Evolutionary conservation across 345 rosid genomes (phyloP).

Genomic region (Raphanus sativus): DNA sequence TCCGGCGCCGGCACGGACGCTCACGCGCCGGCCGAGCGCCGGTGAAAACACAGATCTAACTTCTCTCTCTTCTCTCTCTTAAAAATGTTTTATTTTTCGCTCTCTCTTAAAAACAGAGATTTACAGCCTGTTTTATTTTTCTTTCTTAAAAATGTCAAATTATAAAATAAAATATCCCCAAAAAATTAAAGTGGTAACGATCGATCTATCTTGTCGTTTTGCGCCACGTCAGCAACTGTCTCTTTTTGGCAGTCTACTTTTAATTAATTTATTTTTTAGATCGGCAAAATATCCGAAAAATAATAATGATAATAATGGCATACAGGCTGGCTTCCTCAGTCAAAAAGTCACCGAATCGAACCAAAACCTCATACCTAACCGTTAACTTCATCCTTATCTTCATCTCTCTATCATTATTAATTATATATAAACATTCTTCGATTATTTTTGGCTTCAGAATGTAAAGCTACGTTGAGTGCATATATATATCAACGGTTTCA

Average conservation of each 20-base stretch:
- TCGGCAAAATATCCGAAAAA: slow-evolving; percentile 13
- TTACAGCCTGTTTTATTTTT: slow-evolving; percentile 52
- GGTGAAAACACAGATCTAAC: too few relatives aligned
- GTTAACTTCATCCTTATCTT: slow-evolving; percentile 60
- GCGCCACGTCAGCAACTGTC: slow-evolving; percentile 60
- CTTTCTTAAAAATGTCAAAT: neutral
- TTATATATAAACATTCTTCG: slow-evolving; percentile 22
- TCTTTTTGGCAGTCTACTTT: slow-evolving; percentile 23
- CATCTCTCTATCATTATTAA: neutral
- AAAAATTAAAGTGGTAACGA: slow-evolving; percentile 44
- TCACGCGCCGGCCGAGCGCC: too few relatives aligned
- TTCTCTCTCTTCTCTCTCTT: too few relatives aligned
- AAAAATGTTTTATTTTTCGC: too few relatives aligned
- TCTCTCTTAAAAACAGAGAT: too few relatives aligned
- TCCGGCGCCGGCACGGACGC: too few relatives aligned
- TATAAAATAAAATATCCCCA: neutral
- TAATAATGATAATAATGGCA: slow-evolving; percentile 41
- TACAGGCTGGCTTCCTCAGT: slow-evolving; percentile 78
- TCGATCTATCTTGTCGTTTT: slow-evolving; percentile 76
- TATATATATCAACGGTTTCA: neutral
- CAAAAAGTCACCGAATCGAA: slow-evolving; percentile 53
- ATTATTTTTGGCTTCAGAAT: slow-evolving; percentile 7
- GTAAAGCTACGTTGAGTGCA: neutral
- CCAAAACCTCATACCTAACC: slow-evolving; percentile 50
- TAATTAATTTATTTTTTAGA: slow-evolving; percentile 10